Base-by-base conservation (phyloP, 177 flowering plant species). In the Vitis hybrid region DNA sequence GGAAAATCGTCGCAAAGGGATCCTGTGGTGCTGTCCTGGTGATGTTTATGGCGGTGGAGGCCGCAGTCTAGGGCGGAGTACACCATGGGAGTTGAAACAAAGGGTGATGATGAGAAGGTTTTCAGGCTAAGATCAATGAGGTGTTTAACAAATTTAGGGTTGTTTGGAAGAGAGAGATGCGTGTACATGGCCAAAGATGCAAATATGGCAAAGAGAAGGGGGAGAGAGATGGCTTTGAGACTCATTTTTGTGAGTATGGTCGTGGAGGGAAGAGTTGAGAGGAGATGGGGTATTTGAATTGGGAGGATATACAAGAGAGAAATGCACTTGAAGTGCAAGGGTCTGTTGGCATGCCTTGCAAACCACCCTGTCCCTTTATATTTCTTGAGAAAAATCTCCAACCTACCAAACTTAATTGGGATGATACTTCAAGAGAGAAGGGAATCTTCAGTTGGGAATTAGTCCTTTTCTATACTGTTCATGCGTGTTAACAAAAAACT, bases 271-370 rank as follows among this genome's bases (percentile, higher is more conserved):
- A 55, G 18, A 54, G 2, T 5, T 14, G 45, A 19, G 7, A 34
- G 45, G 65, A 58, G 18, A 52, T 12, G 57, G 18, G 45, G 45
- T 64, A 51, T 48, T 10, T 15, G n/a, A 20, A n/a, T 50, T 11
- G 5, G 45, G 19, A 68, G 56, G 9, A 52, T 22, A 63, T 51
- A 63, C 13, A 61, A 3, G 62, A n/a, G n/a, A 18, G 11, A n/a
- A 11, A 72, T 78, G 86, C 84, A 79, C 87, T 88, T 90, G 74
- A 87, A 89, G 97, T 81, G 78, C 55, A 92, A 85, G 96, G 71
- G 45, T 84, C 73, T 68, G 71, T 65, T 84, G 51, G 82, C 83
- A 82, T 92, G 92, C 72, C 94, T 90, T 92, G 80, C 84, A 92
- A 88, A 84, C 78, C 73, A 92, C 88, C 81, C 85, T 74, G 83